Evolutionary conservation across 2,329 filamentous ascomycete species (phyloP).

Genomic region (Cordyceps militaris): DNA sequence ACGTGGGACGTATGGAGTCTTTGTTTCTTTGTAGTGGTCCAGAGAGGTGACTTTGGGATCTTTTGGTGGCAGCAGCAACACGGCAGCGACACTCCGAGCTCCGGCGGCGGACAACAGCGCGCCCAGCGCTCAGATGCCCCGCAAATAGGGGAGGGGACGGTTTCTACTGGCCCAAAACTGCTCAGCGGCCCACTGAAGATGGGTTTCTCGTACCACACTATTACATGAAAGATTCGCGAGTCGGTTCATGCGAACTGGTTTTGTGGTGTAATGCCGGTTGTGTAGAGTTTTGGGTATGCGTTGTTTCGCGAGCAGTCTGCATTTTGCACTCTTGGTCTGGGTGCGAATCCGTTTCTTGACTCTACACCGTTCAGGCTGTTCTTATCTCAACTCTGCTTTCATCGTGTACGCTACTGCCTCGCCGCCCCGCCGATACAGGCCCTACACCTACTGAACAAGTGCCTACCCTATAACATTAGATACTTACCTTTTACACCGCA

Average conservation of each 20-base stretch:
- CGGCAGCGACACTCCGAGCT: slow-evolving; percentile 6
- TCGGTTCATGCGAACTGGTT: neutral
- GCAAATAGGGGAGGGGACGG: no score
- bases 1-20: slow-evolving; percentile 6
- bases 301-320: no score
- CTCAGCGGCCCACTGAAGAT: slow-evolving; percentile 3
- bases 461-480: no score
- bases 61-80: neutral
- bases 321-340: no score
- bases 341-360: no score
- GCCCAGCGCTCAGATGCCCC: neutral
- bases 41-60: neutral
- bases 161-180: slow-evolving; percentile 16
- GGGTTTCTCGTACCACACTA: slow-evolving; percentile 13
- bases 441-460: no score
- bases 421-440: no score
- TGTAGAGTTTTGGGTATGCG: neutral
- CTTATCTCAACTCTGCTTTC: no score
- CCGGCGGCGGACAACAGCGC: slow-evolving; percentile 2
- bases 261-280: slow-evolving; percentile 6
- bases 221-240: slow-evolving; percentile 9
- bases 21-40: neutral
- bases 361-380: no score
- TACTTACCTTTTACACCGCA: no score
- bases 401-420: no score